Conservation (phyloP, 345 rosid species). For the Populus simonii region DNA sequence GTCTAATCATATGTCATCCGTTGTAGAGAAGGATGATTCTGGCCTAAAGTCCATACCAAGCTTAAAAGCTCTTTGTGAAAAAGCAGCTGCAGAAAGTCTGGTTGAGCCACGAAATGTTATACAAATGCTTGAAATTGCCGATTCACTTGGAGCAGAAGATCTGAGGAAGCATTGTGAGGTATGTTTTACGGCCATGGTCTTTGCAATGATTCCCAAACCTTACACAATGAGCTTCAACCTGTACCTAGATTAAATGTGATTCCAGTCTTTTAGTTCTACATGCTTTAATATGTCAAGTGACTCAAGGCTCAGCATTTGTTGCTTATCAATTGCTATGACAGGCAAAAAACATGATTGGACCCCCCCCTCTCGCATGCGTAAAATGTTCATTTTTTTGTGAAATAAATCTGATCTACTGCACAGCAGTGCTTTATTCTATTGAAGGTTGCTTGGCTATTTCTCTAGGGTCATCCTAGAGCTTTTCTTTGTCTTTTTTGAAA, state of each 20-base stretch:
- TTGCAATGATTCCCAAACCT: background rate
- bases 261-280: background rate
- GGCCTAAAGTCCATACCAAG: slow-evolving; percentile 46
- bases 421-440: too few species aligned
- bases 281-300: background rate
- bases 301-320: too few species aligned
- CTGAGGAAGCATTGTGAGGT: slow-evolving; percentile 93
- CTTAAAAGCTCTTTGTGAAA: slow-evolving; percentile 81
- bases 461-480: too few species aligned
- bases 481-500: background rate
- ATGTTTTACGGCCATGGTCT: slow-evolving; percentile 9
- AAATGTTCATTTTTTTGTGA: too few species aligned
- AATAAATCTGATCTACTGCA: too few species aligned
- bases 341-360: too few species aligned
- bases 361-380: too few species aligned
- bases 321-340: too few species aligned
- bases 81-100: slow-evolving; percentile 82
- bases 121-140: slow-evolving; percentile 92
- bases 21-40: slow-evolving; percentile 30
- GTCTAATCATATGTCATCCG: slow-evolving; percentile 26
- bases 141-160: slow-evolving; percentile 83
- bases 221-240: background rate
- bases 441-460: too few species aligned
- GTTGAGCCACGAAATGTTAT: slow-evolving; percentile 89
- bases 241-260: background rate